Percentiles rank a stretch among this genome's conserved stretches.
Conservation (phyloP, 2,329 filamentous ascomycete genomes). For the Xylariaceae sp. region DNA sequence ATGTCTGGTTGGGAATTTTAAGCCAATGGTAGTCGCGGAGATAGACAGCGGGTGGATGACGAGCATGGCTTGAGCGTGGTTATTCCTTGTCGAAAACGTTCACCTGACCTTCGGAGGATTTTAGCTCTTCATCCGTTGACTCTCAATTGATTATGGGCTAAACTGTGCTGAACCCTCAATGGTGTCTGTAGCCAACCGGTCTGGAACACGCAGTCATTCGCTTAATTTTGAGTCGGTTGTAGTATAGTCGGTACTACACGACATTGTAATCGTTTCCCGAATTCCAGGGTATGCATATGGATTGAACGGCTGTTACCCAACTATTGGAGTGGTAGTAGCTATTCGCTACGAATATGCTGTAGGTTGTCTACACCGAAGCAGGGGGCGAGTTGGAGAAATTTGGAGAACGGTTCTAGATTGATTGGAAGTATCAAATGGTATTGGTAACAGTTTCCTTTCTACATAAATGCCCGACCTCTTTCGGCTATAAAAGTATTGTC, state of each 20-base stretch:
- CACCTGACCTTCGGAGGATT: constrained; percentile 22
- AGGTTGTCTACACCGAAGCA: not conserved
- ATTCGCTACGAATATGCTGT: not conserved
- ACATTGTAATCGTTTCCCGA: not conserved
- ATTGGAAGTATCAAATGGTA: constrained; percentile 7
- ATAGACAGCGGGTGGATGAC: constrained; percentile 4
- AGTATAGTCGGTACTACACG: no score
- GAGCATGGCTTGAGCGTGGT: constrained; percentile 17
- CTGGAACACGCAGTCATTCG: not conserved
- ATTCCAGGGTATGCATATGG: not conserved
- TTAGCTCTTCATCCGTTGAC: not conserved
- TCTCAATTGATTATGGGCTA: not conserved
- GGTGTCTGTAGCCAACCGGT: not conserved
- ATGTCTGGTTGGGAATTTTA: constrained; percentile 6
- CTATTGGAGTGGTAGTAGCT: not conserved
- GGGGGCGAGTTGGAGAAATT: constrained; percentile 25
- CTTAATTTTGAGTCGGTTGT: not conserved
- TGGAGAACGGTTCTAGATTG: constrained; percentile 23
- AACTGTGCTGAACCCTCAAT: not conserved
- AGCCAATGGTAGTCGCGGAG: constrained; percentile 18
- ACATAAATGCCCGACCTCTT: not conserved
- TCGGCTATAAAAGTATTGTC: constrained; percentile 18
- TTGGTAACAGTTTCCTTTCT: constrained; percentile 3
- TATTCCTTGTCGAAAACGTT: constrained; percentile 21
- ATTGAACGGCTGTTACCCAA: not conserved